Percentiles rank a stretch among this genome's conserved stretches.
phyloP scores from a whole-genome alignment of 331 rosid species.

The Saraca asoca region DNA sequence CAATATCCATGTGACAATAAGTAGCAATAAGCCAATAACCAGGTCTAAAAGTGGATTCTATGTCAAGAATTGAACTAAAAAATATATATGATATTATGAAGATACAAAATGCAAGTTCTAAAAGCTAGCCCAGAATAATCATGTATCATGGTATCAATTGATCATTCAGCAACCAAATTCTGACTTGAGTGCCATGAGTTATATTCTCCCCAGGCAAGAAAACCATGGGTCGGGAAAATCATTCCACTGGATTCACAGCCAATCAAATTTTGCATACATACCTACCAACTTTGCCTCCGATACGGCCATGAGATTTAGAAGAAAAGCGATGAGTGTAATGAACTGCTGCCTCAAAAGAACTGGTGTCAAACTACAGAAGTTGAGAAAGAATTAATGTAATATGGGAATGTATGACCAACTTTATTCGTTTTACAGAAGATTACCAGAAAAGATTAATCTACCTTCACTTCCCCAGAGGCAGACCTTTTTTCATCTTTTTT shows the following conservation, averaged over 20 bases:
- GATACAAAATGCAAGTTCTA: background rate
- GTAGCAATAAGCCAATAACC: background rate
- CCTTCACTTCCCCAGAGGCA: slow-evolving; percentile 91
- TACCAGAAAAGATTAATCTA: slow-evolving; percentile 40
- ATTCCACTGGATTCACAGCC: slow-evolving; percentile 15
- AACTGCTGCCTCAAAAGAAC: slow-evolving; percentile 70
- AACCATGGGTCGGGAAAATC: slow-evolving; percentile 18
- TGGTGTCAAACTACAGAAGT: slow-evolving; percentile 66
- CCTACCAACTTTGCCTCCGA: slow-evolving; percentile 91
- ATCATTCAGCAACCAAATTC: slow-evolving; percentile 26
- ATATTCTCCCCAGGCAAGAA: slow-evolving; percentile 4
- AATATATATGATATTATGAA: background rate
- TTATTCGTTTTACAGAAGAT: background rate
- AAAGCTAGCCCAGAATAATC: slow-evolving; percentile 6
- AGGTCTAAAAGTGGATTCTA: background rate
- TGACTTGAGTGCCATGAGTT: background rate
- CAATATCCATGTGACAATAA: background rate
- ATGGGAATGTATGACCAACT: slow-evolving; percentile 14
- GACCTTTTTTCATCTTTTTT: slow-evolving; percentile 73
- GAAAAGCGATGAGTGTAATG: slow-evolving; percentile 75
- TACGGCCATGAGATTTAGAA: slow-evolving; percentile 81
- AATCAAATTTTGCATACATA: slow-evolving; percentile 39
- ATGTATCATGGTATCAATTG: background rate
- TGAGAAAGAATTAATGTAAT: slow-evolving; percentile 40
- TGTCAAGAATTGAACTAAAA: background rate